These are phyloP conservation scores for Hypoxylon sp. DNA, from an alignment of 2,329 filamentous ascomycete genomes.

Conservation along the genomic window DNA sequence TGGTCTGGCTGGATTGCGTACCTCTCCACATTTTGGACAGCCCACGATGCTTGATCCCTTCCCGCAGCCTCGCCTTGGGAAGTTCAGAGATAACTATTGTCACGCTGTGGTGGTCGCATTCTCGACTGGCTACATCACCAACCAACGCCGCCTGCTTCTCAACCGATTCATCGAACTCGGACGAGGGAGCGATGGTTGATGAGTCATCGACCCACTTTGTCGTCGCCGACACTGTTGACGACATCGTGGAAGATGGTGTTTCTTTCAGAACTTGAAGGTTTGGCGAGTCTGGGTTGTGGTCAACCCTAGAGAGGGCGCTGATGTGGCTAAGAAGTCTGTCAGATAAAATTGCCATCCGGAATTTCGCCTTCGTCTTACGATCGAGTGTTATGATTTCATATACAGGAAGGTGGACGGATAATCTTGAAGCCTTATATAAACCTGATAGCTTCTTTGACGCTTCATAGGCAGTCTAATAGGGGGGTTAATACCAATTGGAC, in stretches of 20 bases:
- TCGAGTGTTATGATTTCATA: too few relatives aligned
- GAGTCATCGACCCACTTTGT: too few relatives aligned
- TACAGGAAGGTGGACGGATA: too few relatives aligned
- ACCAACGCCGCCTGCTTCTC: neutral
- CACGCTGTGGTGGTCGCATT: conserved; percentile 8
- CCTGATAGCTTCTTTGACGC: too few relatives aligned
- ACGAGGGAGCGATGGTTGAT: neutral
- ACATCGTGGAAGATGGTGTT: neutral
- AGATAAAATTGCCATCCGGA: too few relatives aligned
- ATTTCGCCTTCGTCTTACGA: too few relatives aligned
- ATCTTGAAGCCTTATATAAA: too few relatives aligned
- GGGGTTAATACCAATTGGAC: too few relatives aligned
- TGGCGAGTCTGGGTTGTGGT: too few relatives aligned
- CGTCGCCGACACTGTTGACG: neutral
- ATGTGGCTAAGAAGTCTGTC: too few relatives aligned
- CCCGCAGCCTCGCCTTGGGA: conserved; percentile 2
- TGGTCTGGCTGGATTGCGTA: neutral
- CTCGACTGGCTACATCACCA: conserved; percentile 2
- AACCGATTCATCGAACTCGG: conserved; percentile 4
- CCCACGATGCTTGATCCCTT: conserved; percentile 9
- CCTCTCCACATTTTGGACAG: conserved; percentile 6
- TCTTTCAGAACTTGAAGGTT: neutral
- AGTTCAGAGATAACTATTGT: conserved; percentile 6
- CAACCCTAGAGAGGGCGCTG: too few relatives aligned
- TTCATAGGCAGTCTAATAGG: too few relatives aligned